These are phyloP conservation scores for Schrenkiella parvula DNA, from an alignment of 345 rosid species.

Conservation along the genomic window DNA sequence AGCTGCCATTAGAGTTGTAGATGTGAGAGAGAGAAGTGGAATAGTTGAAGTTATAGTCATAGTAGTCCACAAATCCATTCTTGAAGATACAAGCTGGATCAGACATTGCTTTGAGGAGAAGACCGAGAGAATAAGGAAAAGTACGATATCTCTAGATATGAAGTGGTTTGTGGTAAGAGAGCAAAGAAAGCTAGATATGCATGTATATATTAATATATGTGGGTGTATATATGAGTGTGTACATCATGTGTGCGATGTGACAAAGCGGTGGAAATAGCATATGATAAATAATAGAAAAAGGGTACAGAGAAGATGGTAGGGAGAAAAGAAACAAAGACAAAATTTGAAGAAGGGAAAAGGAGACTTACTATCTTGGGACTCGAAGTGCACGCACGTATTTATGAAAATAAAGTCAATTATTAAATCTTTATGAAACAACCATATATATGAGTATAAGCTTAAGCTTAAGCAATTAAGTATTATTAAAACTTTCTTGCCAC, in stretches of 20 bases:
- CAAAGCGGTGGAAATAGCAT: conserved; percentile 37
- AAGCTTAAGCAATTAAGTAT: background rate
- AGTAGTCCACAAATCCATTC: conserved; percentile 45
- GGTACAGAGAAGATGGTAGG: conserved; percentile 27
- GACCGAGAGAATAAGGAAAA: conserved; percentile 8
- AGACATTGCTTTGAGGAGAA: conserved; percentile 44
- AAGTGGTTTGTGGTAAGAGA: conserved; percentile 18
- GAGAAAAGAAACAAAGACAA: conserved; percentile 24
- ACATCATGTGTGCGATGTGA: conserved; percentile 35
- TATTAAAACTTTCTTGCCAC: background rate
- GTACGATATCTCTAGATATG: conserved; percentile 15
- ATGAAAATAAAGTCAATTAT: conserved; percentile 14
- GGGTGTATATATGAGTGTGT: conserved; percentile 3
- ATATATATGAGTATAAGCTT: background rate
- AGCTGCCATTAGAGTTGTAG: conserved; percentile 29
- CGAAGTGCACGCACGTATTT: conserved; percentile 27
- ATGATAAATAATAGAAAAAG: conserved; percentile 31
- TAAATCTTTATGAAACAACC: conserved; percentile 9
- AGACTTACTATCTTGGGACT: conserved; percentile 49
- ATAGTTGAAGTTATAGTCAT: conserved; percentile 39
- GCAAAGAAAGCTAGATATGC: conserved; percentile 26
- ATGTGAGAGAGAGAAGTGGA: conserved; percentile 36
- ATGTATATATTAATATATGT: conserved; percentile 10
- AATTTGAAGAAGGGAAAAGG: conserved; percentile 26
- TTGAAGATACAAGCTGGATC: conserved; percentile 55